phyloP scores from a whole-genome alignment of 306 rosid genomes.

The Morella rubra region DNA sequence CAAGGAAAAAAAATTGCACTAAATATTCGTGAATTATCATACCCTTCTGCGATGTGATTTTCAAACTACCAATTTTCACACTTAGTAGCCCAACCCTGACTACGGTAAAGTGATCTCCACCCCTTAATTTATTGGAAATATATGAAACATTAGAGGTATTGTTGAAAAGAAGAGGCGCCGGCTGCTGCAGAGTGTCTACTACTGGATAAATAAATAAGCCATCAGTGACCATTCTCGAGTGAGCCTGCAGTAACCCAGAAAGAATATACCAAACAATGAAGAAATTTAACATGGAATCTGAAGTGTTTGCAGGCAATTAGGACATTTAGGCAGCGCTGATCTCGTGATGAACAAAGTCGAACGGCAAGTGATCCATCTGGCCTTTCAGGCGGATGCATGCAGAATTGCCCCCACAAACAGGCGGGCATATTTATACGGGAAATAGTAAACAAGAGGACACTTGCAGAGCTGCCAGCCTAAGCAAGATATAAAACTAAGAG shows the following conservation, averaged over 20 bases:
- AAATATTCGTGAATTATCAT: no score
- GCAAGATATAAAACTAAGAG: constrained; percentile 1
- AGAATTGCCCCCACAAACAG: constrained; percentile 11
- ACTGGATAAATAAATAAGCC: not conserved
- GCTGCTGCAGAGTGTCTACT: not conserved
- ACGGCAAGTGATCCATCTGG: not conserved
- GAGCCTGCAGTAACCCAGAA: not conserved
- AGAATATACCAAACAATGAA: not conserved
- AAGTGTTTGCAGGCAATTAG: not conserved
- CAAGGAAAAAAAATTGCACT: no score
- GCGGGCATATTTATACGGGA: constrained; percentile 7
- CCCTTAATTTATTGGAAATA: no score
- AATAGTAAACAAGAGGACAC: constrained; percentile 12
- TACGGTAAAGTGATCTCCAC: no score
- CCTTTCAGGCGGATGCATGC: not conserved
- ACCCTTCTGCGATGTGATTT: no score
- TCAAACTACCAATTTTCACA: no score
- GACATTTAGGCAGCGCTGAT: not conserved
- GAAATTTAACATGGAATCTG: not conserved
- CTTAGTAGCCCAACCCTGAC: no score
- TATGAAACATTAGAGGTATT: not conserved
- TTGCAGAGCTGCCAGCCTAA: constrained; percentile 20
- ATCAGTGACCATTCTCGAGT: not conserved
- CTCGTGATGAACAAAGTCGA: not conserved
- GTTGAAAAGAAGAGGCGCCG: not conserved